These are phyloP conservation scores for Sordaria brevicollis DNA, from an alignment of 495 filamentous ascomycete species.

Conservation along the genomic window DNA sequence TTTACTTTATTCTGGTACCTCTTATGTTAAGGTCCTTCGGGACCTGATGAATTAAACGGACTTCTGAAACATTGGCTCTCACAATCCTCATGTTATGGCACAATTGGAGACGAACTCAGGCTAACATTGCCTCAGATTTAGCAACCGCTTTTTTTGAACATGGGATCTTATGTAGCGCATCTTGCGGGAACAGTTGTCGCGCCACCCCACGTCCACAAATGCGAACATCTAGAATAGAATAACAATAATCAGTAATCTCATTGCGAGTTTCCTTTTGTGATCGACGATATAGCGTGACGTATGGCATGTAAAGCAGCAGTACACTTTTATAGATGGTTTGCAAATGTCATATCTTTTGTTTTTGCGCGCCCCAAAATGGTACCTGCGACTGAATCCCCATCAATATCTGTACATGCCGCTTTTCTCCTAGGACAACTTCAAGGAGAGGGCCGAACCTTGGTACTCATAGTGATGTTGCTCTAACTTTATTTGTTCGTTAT, in stretches of 20 bases:
- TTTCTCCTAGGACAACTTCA: not conserved
- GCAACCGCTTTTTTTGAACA: not conserved
- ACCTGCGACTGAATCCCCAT: not conserved
- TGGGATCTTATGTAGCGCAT: not conserved
- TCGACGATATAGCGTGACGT: not conserved
- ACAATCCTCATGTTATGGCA: not conserved
- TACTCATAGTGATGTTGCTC: not conserved
- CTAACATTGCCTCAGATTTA: conserved; percentile 8
- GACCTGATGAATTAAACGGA: conserved; percentile 48
- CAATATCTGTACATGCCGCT: not conserved
- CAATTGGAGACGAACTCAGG: not conserved
- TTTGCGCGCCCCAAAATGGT: not conserved
- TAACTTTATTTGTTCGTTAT: not conserved
- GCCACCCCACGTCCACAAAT: not conserved
- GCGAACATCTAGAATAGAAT: not conserved
- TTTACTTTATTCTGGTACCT: conserved; percentile 51
- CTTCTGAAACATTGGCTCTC: conserved; percentile 38
- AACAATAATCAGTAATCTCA: not conserved
- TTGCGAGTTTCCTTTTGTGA: not conserved
- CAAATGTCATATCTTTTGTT: not conserved
- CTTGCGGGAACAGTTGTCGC: not conserved
- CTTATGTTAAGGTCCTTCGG: conserved; percentile 47
- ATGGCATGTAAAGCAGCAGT: not conserved
- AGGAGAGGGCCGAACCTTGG: not conserved
- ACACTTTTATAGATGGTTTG: not conserved